These are phyloP conservation scores for Paraphoma sp. DNA, from an alignment of 2,329 filamentous ascomycete species.

Conservation along the genomic window DNA sequence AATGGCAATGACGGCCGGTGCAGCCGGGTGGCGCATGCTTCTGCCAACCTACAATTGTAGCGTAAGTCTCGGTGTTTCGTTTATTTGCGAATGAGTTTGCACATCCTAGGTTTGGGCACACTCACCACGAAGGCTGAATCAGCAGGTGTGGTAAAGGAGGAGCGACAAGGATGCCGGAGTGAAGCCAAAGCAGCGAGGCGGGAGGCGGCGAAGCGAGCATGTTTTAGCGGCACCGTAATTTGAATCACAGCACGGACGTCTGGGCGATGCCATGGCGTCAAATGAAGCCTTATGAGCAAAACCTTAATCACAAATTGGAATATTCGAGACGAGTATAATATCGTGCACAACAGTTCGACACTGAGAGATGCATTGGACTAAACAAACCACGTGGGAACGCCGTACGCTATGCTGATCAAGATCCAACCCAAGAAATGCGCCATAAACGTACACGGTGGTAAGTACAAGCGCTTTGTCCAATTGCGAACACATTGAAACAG, in stretches of 20 bases:
- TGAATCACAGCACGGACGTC: too few relatives aligned
- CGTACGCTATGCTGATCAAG: neutral
- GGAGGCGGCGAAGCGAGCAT: neutral
- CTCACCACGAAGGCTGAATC: too few relatives aligned
- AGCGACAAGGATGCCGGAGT: too few relatives aligned
- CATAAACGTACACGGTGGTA: neutral
- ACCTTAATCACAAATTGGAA: neutral
- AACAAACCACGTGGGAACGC: neutral
- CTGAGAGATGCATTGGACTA: neutral
- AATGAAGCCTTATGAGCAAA: neutral
- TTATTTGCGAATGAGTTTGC: too few relatives aligned
- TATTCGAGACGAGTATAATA: too few relatives aligned
- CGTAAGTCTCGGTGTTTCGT: too few relatives aligned
- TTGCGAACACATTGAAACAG: too few relatives aligned
- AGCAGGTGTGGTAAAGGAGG: too few relatives aligned
- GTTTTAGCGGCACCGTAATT: neutral
- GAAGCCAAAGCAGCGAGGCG: too few relatives aligned
- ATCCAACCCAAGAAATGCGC: neutral
- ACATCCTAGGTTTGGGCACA: too few relatives aligned
- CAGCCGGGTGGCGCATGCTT: conserved; percentile 44
- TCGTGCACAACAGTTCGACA: neutral
- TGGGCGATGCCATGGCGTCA: too few relatives aligned
- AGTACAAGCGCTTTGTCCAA: too few relatives aligned
- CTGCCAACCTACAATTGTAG: neutral
- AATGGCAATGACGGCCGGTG: conserved; percentile 40